Percentiles rank a stretch among this genome's conserved stretches.
These are phyloP conservation scores for Dryadomyces sulphureus DNA, from an alignment of 2,329 filamentous ascomycete genomes.

Conservation along the genomic window DNA sequence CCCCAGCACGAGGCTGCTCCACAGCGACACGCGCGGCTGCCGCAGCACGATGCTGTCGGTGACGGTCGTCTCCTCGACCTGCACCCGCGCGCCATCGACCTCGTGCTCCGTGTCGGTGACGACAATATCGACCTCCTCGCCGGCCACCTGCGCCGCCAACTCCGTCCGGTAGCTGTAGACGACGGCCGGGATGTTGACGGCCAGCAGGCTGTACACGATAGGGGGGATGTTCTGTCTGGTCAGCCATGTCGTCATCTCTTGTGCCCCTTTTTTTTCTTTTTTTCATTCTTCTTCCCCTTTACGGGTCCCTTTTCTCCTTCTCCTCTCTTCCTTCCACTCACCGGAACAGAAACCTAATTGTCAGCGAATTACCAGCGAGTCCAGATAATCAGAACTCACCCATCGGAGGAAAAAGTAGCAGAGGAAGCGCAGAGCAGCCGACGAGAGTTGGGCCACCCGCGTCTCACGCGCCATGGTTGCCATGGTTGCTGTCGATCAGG, in stretches of 20 bases:
- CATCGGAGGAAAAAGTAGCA: slow-evolving; percentile 48
- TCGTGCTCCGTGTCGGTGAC: slow-evolving; percentile 30
- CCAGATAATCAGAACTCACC: too few species aligned
- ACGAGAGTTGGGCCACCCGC: slow-evolving; percentile 25
- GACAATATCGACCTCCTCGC: slow-evolving; percentile 43
- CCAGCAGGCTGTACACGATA: slow-evolving; percentile 45
- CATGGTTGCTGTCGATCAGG: too few species aligned
- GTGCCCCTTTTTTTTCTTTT: too few species aligned
- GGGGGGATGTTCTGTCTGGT: slow-evolving; percentile 11
- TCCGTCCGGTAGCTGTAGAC: slow-evolving; percentile 41
- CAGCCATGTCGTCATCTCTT: slow-evolving; percentile 1
- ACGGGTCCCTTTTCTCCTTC: not conserved
- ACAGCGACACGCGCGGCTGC: slow-evolving; percentile 38
- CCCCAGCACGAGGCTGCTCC: slow-evolving; percentile 59
- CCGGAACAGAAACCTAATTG: slow-evolving; percentile 20
- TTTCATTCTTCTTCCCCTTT: not conserved
- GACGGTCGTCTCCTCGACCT: slow-evolving; percentile 41
- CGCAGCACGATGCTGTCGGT: slow-evolving; percentile 47
- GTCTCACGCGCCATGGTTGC: slow-evolving; percentile 17
- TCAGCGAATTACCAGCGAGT: too few species aligned
- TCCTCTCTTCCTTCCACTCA: slow-evolving; percentile 12
- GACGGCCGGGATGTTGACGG: slow-evolving; percentile 51
- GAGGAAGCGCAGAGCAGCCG: slow-evolving; percentile 32
- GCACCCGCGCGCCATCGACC: slow-evolving; percentile 17
- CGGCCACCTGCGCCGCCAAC: slow-evolving; percentile 41